Conservation (phyloP, 2,329 filamentous ascomycete species). For the Chaetomium globosum region DNA sequence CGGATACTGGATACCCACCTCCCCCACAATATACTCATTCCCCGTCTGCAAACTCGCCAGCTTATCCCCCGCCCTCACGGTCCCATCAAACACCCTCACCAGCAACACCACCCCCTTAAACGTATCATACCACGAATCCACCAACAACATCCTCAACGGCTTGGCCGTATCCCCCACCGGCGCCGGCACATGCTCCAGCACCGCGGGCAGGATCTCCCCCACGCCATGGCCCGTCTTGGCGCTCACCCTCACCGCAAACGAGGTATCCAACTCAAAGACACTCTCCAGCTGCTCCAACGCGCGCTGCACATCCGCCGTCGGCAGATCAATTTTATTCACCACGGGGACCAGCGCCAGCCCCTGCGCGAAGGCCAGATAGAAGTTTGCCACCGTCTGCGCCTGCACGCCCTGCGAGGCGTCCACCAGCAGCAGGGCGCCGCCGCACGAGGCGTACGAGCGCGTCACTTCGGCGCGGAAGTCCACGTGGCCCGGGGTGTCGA, state of each 20-base stretch:
- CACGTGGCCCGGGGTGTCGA: slow-evolving; percentile 96
- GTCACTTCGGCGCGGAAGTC: slow-evolving; percentile 97
- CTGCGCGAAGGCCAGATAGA: slow-evolving; percentile 94
- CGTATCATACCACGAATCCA: slow-evolving; percentile 98
- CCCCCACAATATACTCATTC: slow-evolving; percentile 87
- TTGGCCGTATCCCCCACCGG: slow-evolving; percentile 73
- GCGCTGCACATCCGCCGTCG: slow-evolving; percentile 81
- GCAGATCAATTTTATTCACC: slow-evolving; percentile 94
- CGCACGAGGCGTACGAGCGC: slow-evolving; percentile 92
- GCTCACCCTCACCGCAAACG: slow-evolving; percentile 66
- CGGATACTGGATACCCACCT: slow-evolving; percentile 96
- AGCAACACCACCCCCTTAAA: slow-evolving; percentile 92
- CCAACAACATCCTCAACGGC: slow-evolving; percentile 80
- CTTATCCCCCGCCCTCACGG: slow-evolving; percentile 78
- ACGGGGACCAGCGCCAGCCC: slow-evolving; percentile 85
- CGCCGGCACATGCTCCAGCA: slow-evolving; percentile 81
- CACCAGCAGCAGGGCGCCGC: slow-evolving; percentile 86
- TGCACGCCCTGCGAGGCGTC: slow-evolving; percentile 97
- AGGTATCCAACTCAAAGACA: slow-evolving; percentile 78
- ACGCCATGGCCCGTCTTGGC: slow-evolving; percentile 95
- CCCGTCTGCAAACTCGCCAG: slow-evolving; percentile 87
- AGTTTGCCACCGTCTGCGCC: slow-evolving; percentile 97
- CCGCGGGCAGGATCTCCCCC: slow-evolving; percentile 75
- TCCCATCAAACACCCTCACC: slow-evolving; percentile 88
- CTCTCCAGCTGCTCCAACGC: slow-evolving; percentile 83